Percentiles rank a stretch among this genome's conserved stretches.
phyloP scores from a whole-genome alignment of 495 filamentous ascomycete species.

The Trichoderma asperelloides region DNA sequence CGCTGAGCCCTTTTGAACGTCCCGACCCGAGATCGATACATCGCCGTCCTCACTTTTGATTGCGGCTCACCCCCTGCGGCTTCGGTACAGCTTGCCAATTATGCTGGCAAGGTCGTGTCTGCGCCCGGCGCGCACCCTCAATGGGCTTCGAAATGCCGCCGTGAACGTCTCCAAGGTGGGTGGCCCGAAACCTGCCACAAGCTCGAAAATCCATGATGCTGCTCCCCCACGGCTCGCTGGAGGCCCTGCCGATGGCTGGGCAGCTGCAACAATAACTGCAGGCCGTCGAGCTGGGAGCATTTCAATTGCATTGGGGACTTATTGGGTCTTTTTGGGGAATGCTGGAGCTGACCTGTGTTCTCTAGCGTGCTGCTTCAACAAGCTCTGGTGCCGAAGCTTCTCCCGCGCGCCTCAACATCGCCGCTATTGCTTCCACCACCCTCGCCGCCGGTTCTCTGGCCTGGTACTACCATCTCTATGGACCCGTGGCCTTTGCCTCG shows the following conservation, averaged over 20 bases:
- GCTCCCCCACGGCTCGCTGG: not conserved
- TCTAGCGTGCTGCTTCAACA: conserved; percentile 53
- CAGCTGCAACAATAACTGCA: not conserved
- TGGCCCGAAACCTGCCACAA: conserved; percentile 19
- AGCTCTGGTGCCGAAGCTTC: conserved; percentile 47
- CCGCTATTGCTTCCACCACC: conserved; percentile 72
- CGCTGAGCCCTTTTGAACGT: conserved; percentile 11
- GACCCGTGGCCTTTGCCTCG: conserved; percentile 75
- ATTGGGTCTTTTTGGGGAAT: not conserved
- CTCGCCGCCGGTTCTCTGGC: conserved; percentile 79
- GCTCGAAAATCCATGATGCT: conserved; percentile 14
- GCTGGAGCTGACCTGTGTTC: conserved; percentile 21
- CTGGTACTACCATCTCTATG: conserved; percentile 95
- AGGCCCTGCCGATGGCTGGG: not conserved
- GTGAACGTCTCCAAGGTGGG: conserved; percentile 53
- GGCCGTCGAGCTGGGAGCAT: not conserved
- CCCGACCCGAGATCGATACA: conserved; percentile 11
- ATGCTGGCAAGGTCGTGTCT: conserved; percentile 85
- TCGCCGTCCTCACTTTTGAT: conserved; percentile 26
- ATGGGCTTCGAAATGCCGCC: conserved; percentile 55
- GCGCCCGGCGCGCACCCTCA: conserved; percentile 71
- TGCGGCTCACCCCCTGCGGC: conserved; percentile 31
- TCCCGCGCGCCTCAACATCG: conserved; percentile 62
- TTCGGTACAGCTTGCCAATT: conserved; percentile 41
- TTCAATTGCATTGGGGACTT: conserved; percentile 9